Base-by-base conservation (phyloP, 148 eudicot genomes). In the Hydrangea macrophylla region DNA sequence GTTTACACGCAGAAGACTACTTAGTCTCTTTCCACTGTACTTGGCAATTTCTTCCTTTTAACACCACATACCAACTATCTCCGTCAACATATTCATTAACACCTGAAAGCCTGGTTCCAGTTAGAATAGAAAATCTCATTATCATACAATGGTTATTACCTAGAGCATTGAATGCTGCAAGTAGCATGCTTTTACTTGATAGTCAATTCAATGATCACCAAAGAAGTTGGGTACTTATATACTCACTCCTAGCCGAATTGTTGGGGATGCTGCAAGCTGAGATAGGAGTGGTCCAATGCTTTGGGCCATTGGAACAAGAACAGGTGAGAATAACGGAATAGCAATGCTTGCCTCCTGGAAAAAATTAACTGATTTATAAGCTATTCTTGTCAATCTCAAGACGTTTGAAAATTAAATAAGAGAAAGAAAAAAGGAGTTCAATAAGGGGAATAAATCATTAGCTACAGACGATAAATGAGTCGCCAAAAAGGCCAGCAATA, bases 341-440 rank as follows among this genome's bases (percentile, higher is more conserved):
- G 96, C 96, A 60, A 86, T 28, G 70, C 89, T 90, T 26, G 98
- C 92, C 55, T 90, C 96, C 98, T 92, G 86, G 35, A 65, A 80
- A 65, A 80, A 62, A 50, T 40, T 22, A 26, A 40, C 17, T 40
- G 27, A 17, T 26, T 40, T 39, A 69, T 12, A 24, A 39, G 55
- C 18, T 27, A 67, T 10, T 31, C 27, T 69, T 28, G 32, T 28
- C 64, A 69, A 25, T 22, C 63, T 10, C 40, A 9, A 13, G 42
- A 58, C 54, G 30, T 22, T 28, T 30, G 31, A 1, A 37, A 20
- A 55, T 26, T 31, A 2, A 6, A 18, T 5, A 50, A 17, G 25
- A 4, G 15, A 11, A 9, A 26, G 28, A 28, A 17, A 9, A 20
- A 63, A 12, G 30, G 10, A 53, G 22, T 18, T 45, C 33, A 25